Evolutionary conservation across 2,329 filamentous ascomycete species (phyloP), one percentile per base, ranked within the genome.

Genomic region (Aspergillus ibericus): DNA sequence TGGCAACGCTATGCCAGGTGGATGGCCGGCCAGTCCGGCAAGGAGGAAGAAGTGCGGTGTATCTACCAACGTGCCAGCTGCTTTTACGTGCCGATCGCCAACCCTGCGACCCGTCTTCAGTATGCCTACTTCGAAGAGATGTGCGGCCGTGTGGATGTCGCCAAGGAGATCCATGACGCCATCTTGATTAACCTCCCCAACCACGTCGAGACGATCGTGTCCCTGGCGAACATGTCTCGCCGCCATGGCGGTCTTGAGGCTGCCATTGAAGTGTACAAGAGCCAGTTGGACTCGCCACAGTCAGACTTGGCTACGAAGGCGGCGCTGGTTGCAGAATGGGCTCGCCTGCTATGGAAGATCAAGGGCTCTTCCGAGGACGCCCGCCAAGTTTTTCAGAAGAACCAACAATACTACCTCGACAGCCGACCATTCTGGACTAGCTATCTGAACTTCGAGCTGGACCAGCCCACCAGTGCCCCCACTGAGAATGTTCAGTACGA

Each of bases 1-100:
- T 99, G 95, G 95, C 87, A 96, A 69, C 89, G 95, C n/a, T 99
- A 96, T 75, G 91, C 90, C 15, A 84, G 93, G 40, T 99, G 95
- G 95, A 96, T 97, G 90, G 83, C 85, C 59, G 86, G 86, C 0
- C 91, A 96, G 71, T 78, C 85, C 1, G 87, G 83, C 66, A 96
- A 96, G 74, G 87, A 92, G 47, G 91, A 97, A 72, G 93, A 97
- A 71, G 88, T 93, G 5, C 89, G 95, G 58, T 93, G 91, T 74
- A 95, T 98, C 63, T 98, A 96, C 72, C 87, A 93, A 72, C 87
- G 92, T 57, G 95, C 93, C 9, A 88, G 90, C 64, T 92, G 86
- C 52, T 78, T 96, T 54, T 97, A 89, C 72, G 91, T 96, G 1
- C 92, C 93, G 3, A 89, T 98, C 68, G 91, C 92, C 66, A 83